Conservation (phyloP, 371 early-diverging fungal genomes). For the Mucor plumbeus region DNA sequence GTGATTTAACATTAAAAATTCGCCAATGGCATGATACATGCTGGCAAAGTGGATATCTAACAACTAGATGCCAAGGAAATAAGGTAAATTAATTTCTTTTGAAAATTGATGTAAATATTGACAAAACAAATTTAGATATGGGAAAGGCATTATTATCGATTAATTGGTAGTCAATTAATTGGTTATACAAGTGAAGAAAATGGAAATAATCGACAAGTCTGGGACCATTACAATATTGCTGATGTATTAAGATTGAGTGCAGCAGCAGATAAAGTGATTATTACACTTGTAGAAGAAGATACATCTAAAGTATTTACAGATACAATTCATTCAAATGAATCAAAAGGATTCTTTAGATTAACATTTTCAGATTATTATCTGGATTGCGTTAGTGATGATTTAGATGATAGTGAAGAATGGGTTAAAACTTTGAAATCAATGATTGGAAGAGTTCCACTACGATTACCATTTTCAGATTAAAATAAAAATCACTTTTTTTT, state of each 20-base stretch:
- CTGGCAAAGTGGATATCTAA: constrained; percentile 47
- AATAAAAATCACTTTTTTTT: neutral
- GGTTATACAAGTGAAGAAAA: constrained; percentile 30
- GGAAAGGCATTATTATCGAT: constrained; percentile 44
- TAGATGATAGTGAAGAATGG: constrained; percentile 51
- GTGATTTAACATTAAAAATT: constrained; percentile 48
- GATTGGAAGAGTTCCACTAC: constrained; percentile 51
- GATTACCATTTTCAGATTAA: constrained; percentile 35
- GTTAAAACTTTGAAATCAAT: constrained; percentile 49
- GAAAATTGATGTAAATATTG: neutral
- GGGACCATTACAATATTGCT: constrained; percentile 45
- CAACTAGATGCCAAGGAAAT: constrained; percentile 35
- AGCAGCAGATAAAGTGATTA: constrained; percentile 48
- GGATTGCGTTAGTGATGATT: constrained; percentile 48
- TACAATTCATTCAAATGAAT: constrained; percentile 33
- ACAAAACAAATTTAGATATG: constrained; percentile 33
- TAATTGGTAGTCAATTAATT: constrained; percentile 46
- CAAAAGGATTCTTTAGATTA: constrained; percentile 48
- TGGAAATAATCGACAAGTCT: constrained; percentile 22
- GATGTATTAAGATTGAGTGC: constrained; percentile 46
- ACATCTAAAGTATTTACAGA: constrained; percentile 31
- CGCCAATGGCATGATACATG: constrained; percentile 54
- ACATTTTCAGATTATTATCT: constrained; percentile 44
- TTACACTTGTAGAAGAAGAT: constrained; percentile 40
- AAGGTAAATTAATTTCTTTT: constrained; percentile 29